Conservation (phyloP, 306 rosid species). For the Lotus japonicus region DNA sequence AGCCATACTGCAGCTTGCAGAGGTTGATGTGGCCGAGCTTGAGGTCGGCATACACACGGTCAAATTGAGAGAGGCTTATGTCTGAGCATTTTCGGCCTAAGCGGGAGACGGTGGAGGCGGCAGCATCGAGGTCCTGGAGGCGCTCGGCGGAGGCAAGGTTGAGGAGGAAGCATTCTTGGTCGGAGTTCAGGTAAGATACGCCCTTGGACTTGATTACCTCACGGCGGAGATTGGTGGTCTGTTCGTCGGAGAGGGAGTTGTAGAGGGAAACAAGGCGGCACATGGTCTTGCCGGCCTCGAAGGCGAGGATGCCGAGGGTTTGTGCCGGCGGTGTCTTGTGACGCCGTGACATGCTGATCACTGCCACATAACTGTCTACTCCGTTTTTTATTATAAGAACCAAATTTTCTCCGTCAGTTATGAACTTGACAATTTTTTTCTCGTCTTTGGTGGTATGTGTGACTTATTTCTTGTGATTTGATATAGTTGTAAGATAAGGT, state of each 20-base stretch:
- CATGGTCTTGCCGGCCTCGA: constrained; percentile 52
- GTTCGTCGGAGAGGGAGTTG: constrained; percentile 44
- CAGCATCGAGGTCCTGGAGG: constrained; percentile 42
- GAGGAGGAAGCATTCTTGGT: constrained; percentile 44
- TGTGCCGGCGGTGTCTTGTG: constrained; percentile 10
- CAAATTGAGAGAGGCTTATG: constrained; percentile 28
- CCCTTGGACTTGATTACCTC: constrained; percentile 37
- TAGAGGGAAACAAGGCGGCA: constrained; percentile 45
- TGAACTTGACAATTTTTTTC: not conserved
- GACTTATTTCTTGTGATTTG: not conserved
- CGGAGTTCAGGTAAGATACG: constrained; percentile 38
- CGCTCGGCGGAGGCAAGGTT: constrained; percentile 52
- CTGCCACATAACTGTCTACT: too few relatives aligned
- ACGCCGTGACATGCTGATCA: too few relatives aligned
- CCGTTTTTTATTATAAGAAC: too few relatives aligned
- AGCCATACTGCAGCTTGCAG: constrained; percentile 14
- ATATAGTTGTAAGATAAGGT: not conserved
- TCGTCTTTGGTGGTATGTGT: not conserved
- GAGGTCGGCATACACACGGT: constrained; percentile 31
- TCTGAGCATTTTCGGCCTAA: constrained; percentile 41
- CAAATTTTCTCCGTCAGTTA: too few relatives aligned
- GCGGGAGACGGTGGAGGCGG: constrained; percentile 32
- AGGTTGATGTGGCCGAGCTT: constrained; percentile 35
- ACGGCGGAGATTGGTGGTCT: constrained; percentile 24
- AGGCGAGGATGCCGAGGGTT: constrained; percentile 50